Conservation (phyloP, 1,139 yeast genomes). For the Suhomyces terraborum region DNA sequence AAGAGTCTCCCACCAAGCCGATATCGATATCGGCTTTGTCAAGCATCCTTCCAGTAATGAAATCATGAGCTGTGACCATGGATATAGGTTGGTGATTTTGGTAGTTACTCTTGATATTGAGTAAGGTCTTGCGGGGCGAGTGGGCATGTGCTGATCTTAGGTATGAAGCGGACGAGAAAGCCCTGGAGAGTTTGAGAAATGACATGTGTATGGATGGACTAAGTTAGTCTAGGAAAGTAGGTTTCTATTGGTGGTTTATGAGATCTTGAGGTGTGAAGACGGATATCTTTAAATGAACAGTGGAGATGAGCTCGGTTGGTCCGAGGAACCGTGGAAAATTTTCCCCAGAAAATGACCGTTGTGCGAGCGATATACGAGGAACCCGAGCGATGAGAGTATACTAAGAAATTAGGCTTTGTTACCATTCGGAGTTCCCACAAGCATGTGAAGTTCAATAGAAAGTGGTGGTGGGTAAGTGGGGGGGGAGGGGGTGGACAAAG, state of each 20-base stretch:
- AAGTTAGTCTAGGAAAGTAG: not conserved
- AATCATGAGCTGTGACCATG: conserved; percentile 87
- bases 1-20: conserved; percentile 84
- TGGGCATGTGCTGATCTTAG: conserved; percentile 17
- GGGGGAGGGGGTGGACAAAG: too few relatives aligned
- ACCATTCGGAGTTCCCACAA: too few relatives aligned
- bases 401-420: too few relatives aligned
- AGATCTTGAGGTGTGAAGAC: not conserved
- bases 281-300: not conserved
- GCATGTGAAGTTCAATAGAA: too few relatives aligned
- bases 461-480: too few relatives aligned
- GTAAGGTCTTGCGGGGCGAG: conserved; percentile 31
- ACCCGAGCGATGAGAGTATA: too few relatives aligned
- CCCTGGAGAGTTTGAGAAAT: not conserved
- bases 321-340: conserved; percentile 2
- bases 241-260: not conserved
- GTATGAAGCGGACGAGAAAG: conserved; percentile 14
- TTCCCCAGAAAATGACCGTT: conserved; percentile 4
- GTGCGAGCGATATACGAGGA: conserved; percentile 3
- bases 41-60: conserved; percentile 71
- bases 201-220: not conserved
- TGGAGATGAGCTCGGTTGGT: not conserved
- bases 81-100: conserved; percentile 55
- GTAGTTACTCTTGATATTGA: conserved; percentile 48
- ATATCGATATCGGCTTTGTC: conserved; percentile 71